phyloP scores from a whole-genome alignment of 768 basidiomycete species.

The Lentinula guzmanii region DNA sequence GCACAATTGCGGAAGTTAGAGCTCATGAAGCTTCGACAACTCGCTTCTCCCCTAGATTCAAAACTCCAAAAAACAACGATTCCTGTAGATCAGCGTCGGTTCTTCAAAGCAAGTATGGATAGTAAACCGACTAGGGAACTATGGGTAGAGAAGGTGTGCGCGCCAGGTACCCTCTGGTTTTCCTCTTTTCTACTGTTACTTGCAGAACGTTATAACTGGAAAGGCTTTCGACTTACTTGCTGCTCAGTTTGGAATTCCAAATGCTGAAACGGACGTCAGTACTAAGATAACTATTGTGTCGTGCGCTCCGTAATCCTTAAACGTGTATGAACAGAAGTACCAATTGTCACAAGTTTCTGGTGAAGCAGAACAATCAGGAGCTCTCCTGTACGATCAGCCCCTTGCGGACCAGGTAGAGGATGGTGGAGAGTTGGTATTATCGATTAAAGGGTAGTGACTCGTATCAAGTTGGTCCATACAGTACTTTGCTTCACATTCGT shows the following conservation, averaged over 20 bases:
- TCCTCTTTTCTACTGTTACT: slow-evolving; percentile 4
- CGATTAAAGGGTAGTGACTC: neutral
- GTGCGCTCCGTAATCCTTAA: neutral
- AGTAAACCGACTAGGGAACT: slow-evolving; percentile 37
- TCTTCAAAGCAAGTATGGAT: slow-evolving; percentile 39
- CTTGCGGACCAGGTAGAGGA: slow-evolving; percentile 1
- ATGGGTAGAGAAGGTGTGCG: slow-evolving; percentile 69
- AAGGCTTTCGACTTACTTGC: slow-evolving; percentile 55
- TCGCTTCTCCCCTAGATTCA: slow-evolving; percentile 56
- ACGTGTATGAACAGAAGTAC: neutral
- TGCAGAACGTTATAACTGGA: slow-evolving; percentile 50
- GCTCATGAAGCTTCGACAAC: slow-evolving; percentile 71
- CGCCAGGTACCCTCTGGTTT: neutral
- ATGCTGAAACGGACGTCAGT: neutral
- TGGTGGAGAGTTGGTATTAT: neutral
- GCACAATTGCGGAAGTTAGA: slow-evolving; percentile 53
- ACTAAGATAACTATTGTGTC: neutral
- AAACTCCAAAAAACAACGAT: slow-evolving; percentile 43
- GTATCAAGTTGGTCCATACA: no score
- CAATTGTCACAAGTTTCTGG: slow-evolving; percentile 12
- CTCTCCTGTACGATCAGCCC: neutral
- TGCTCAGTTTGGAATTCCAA: slow-evolving; percentile 22
- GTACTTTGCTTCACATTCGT: no score
- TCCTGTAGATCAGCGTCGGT: slow-evolving; percentile 50
- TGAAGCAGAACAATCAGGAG: neutral